phyloP scores from a whole-genome alignment of 352 stramenopile genomes.

The Phytophthora pseudosyringae region DNA sequence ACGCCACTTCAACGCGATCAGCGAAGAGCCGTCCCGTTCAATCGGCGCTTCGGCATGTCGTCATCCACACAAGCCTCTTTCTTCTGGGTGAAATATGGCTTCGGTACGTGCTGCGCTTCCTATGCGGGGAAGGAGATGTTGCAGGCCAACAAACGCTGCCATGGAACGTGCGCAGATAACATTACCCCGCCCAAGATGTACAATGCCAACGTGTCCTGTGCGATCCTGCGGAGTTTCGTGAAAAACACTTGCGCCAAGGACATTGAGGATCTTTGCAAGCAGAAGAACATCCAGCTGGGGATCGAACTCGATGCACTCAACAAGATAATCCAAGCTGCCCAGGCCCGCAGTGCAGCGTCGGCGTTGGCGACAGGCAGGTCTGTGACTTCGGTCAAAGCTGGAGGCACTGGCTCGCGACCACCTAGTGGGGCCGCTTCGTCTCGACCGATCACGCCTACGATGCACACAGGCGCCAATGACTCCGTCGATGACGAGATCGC shows the following conservation, averaged over 20 bases:
- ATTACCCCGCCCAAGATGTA: constrained; percentile 73
- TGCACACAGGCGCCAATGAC: constrained; percentile 1
- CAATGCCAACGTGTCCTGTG: constrained; percentile 76
- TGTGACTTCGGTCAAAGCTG: constrained; percentile 4
- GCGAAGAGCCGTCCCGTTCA: constrained; percentile 8
- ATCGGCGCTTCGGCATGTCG: constrained; percentile 14
- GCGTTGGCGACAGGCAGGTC: constrained; percentile 12
- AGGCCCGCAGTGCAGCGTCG: constrained; percentile 14
- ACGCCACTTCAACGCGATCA: constrained; percentile 2
- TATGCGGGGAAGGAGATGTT: not conserved
- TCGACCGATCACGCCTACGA: constrained; percentile 22
- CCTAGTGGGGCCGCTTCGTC: constrained; percentile 25
- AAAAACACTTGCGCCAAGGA: constrained; percentile 69
- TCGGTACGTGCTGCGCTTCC: constrained; percentile 47
- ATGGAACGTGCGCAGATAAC: constrained; percentile 37
- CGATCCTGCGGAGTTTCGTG: constrained; percentile 76
- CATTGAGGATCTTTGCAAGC: constrained; percentile 77
- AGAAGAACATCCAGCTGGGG: constrained; percentile 74
- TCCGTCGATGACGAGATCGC: constrained; percentile 34
- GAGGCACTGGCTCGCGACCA: constrained; percentile 19
- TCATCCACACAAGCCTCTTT: constrained; percentile 40
- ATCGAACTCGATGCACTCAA: constrained; percentile 76
- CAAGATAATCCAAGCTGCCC: constrained; percentile 30
- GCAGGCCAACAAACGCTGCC: not conserved
- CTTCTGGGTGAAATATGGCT: constrained; percentile 86